A percentile compares a stretch with the other conserved stretches of the same genome.
These are phyloP conservation scores for Tulasnella sp. DNA, from an alignment of 768 basidiomycete genomes.

Conservation along the genomic window DNA sequence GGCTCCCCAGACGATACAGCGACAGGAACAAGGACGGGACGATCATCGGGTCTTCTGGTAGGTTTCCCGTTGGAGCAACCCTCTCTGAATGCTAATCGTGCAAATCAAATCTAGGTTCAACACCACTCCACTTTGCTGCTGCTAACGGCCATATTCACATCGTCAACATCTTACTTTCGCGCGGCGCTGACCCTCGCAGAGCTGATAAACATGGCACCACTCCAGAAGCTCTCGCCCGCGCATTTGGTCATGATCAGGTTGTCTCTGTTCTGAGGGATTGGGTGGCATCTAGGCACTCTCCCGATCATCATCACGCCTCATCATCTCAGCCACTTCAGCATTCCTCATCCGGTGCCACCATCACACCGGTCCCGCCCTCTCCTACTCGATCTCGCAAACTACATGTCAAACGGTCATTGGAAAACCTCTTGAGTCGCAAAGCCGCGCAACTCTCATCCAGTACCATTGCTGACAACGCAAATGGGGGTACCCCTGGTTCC, in stretches of 20 bases:
- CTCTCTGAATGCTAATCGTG: neutral
- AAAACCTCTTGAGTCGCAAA: constrained; percentile 45
- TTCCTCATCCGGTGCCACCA: constrained; percentile 8
- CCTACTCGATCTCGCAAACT: constrained; percentile 29
- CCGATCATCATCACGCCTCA: too few species aligned
- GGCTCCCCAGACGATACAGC: constrained; percentile 31
- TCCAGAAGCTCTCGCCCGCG: constrained; percentile 67
- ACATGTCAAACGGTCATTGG: constrained; percentile 66
- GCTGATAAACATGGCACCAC: constrained; percentile 87
- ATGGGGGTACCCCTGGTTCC: too few species aligned
- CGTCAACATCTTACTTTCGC: constrained; percentile 64
- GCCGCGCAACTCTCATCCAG: constrained; percentile 33
- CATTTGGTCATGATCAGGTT: constrained; percentile 68
- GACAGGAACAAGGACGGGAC: constrained; percentile 26
- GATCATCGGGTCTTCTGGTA: constrained; percentile 25
- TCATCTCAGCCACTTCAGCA: constrained; percentile 29
- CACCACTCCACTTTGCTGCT: constrained; percentile 92
- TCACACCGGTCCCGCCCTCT: constrained; percentile 1
- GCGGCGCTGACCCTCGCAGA: constrained; percentile 69
- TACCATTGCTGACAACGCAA: constrained; percentile 37
- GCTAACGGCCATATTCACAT: constrained; percentile 81
- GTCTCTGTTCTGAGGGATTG: constrained; percentile 61
- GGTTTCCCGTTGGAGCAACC: constrained; percentile 13
- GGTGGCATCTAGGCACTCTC: constrained; percentile 38
- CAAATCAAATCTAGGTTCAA: constrained; percentile 42